Percentiles rank a stretch among this genome's conserved stretches.
Conservation (phyloP, 2,329 filamentous ascomycete species). For the Fusarium mangiferae region DNA sequence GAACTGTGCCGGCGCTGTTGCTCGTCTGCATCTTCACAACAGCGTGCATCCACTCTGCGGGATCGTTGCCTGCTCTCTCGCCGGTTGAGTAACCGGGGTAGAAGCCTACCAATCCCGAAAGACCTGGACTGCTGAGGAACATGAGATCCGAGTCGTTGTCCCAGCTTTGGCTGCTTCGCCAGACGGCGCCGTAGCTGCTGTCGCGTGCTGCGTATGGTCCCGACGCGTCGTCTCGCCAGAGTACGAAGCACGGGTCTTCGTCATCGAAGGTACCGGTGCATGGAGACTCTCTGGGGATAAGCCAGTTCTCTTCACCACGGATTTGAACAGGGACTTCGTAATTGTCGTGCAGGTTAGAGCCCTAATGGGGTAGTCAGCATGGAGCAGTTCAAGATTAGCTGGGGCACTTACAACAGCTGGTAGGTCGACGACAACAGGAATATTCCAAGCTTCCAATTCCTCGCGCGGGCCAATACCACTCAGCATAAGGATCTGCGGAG, state of each 20-base stretch:
- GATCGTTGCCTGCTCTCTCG: not conserved
- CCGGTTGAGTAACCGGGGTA: not conserved
- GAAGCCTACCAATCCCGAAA: not conserved
- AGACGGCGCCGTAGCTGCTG: not conserved
- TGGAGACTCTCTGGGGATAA: not conserved
- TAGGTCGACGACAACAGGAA: not conserved
- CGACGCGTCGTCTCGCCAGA: not conserved
- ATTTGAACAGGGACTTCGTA: slow-evolving; percentile 2
- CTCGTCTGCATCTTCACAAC: slow-evolving; percentile 6
- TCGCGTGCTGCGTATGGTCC: slow-evolving; percentile 3
- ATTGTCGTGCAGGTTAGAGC: not conserved
- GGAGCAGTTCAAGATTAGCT: rapidly evolving
- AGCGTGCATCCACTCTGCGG: not conserved
- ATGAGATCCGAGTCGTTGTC: not conserved
- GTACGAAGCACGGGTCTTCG: not conserved
- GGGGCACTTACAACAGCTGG: not conserved
- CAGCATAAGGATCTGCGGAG: not conserved
- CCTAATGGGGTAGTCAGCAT: rapidly evolving
- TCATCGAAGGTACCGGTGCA: not conserved
- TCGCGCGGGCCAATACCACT: not conserved
- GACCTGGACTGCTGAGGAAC: not conserved
- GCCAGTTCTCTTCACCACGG: not conserved
- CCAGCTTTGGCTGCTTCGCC: not conserved
- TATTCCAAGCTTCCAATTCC: not conserved
- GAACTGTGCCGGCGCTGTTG: slow-evolving; percentile 2